Evolutionary conservation across 106 monocot species (phyloP).

Genomic region (Dendrobium nobile): DNA sequence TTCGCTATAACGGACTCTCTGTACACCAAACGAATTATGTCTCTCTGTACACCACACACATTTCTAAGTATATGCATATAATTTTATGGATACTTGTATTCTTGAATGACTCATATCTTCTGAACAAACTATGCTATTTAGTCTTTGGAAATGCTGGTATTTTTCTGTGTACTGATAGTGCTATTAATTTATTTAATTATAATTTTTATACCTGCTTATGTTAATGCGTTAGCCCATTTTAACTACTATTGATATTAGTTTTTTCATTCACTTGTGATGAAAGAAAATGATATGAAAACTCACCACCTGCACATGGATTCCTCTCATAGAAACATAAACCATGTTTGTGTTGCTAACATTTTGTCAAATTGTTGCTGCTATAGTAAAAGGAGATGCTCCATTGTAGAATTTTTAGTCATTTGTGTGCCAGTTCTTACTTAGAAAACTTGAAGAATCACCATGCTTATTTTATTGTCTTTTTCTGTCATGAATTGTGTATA

Average conservation of each 20-base stretch:
- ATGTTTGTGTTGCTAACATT: no score
- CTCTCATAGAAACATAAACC: not conserved
- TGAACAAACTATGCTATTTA: not conserved
- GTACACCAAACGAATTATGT: no score
- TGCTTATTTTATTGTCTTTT: not conserved
- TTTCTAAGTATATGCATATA: no score
- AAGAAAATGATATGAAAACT: not conserved
- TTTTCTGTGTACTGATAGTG: slow-evolving; percentile 5
- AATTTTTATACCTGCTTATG: not conserved
- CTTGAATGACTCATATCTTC: not conserved
- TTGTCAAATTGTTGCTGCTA: not conserved
- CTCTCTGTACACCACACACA: no score
- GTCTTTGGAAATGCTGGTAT: slow-evolving; percentile 71
- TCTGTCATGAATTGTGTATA: slow-evolving; percentile 17
- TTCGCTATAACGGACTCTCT: slow-evolving; percentile 53
- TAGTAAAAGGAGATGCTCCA: not conserved
- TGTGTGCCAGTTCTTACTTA: not conserved
- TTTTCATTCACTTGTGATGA: not conserved
- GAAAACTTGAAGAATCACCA: not conserved
- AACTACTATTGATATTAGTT: not conserved
- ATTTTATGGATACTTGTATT: slow-evolving; percentile 14
- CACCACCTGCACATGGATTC: not conserved
- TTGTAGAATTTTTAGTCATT: not conserved
- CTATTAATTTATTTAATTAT: slow-evolving; percentile 1
- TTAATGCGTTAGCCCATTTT: not conserved